These are phyloP conservation scores for Russula olivacea DNA, from an alignment of 768 basidiomycete species.

Conservation along the genomic window DNA sequence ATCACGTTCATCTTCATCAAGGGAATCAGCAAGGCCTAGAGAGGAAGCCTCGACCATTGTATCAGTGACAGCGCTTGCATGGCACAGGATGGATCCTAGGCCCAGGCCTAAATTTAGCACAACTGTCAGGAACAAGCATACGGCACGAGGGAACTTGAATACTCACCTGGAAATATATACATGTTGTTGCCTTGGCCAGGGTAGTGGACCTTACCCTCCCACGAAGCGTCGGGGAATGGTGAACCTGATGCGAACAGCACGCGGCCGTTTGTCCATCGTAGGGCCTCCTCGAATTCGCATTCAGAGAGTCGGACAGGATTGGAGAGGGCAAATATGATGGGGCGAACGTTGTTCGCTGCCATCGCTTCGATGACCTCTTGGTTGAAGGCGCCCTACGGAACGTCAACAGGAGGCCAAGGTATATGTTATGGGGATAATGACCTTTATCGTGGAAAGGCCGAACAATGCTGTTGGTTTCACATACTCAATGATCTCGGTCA, in stretches of 20 bases:
- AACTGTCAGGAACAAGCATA: constrained; percentile 4
- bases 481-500: constrained; percentile 71
- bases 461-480: constrained; percentile 86
- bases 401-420: neutral
- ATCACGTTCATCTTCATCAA: constrained; percentile 62
- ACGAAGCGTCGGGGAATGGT: constrained; percentile 66
- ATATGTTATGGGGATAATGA: constrained; percentile 24
- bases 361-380: constrained; percentile 66
- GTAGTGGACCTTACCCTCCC: constrained; percentile 50
- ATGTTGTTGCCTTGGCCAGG: constrained; percentile 95
- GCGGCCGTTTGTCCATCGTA: constrained; percentile 61
- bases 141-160: neutral
- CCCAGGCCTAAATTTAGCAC: constrained; percentile 49
- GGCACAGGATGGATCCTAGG: constrained; percentile 69
- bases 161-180: constrained; percentile 70
- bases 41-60: constrained; percentile 87
- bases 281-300: constrained; percentile 72
- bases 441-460: constrained; percentile 81
- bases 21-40: constrained; percentile 67
- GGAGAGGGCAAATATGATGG: constrained; percentile 90
- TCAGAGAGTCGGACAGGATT: constrained; percentile 83
- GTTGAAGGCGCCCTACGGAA: constrained; percentile 61
- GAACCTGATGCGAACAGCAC: constrained; percentile 87
- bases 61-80: constrained; percentile 67
- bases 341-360: constrained; percentile 71